These are phyloP conservation scores for Parastagonospora avenae DNA, from an alignment of 2,329 filamentous ascomycete species.

Conservation along the genomic window DNA sequence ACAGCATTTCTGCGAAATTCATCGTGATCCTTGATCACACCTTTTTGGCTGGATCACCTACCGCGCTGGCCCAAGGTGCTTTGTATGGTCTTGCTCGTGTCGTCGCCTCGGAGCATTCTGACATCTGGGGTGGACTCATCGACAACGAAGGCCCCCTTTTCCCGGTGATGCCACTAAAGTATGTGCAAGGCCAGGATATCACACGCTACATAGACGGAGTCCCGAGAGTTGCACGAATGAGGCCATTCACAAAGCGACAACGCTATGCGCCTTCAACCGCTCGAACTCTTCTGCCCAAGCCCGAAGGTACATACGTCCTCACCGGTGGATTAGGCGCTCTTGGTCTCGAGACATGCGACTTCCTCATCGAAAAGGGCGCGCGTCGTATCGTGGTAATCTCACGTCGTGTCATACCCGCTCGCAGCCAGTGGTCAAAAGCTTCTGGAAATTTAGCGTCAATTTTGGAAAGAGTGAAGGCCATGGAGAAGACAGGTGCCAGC, in stretches of 20 bases:
- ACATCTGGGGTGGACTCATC: conserved; percentile 46
- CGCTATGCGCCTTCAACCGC: conserved; percentile 6
- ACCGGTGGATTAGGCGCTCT: conserved; percentile 26
- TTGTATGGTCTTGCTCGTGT: conserved; percentile 47
- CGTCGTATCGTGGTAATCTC: conserved; percentile 50
- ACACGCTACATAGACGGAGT: conserved; percentile 9
- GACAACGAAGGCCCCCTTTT: conserved; percentile 25
- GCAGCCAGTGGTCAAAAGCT: conserved; percentile 34
- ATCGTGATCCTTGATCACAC: conserved; percentile 34
- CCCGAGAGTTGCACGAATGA: conserved; percentile 4
- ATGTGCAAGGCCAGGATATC: conserved; percentile 32
- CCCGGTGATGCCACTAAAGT: conserved; percentile 45
- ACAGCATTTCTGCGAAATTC: conserved; percentile 11
- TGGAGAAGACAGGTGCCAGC: conserved; percentile 34
- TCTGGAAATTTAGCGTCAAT: conserved; percentile 11
- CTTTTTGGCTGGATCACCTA: conserved; percentile 19
- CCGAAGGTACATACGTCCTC: conserved; percentile 9
- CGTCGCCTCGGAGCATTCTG: conserved; percentile 47
- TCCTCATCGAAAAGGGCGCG: conserved; percentile 49
- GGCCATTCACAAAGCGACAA: too few relatives aligned
- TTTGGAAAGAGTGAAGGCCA: conserved; percentile 15
- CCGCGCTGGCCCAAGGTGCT: conserved; percentile 40
- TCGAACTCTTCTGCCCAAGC: conserved; percentile 5
- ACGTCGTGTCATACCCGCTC: conserved; percentile 44
- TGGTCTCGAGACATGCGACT: conserved; percentile 46